phyloP scores from a whole-genome alignment of 192 early-diverging fungal genomes.

The Entomortierella lignicola region DNA sequence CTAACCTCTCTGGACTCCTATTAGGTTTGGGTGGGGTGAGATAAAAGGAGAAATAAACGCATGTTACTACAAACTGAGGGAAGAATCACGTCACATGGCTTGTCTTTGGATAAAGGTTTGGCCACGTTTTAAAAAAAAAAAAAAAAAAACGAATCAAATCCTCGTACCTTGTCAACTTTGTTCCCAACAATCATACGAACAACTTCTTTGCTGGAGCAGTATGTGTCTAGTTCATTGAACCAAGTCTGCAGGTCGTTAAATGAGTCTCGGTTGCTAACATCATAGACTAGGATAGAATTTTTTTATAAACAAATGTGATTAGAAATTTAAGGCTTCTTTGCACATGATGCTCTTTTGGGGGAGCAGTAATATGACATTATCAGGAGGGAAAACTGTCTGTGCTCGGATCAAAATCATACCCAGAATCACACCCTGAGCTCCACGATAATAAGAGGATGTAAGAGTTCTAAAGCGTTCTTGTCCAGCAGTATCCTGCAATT shows the following conservation, averaged over 20 bases:
- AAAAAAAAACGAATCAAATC: not conserved
- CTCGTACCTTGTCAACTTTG: slow-evolving; percentile 92
- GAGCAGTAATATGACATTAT: too few relatives aligned
- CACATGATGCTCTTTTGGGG: not conserved
- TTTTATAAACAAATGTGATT: not conserved
- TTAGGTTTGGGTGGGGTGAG: not conserved
- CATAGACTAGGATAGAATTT: slow-evolving; percentile 79
- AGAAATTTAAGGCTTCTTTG: not conserved
- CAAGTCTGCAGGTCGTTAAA: slow-evolving; percentile 95
- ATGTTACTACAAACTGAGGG: not conserved
- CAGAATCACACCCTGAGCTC: slow-evolving; percentile 97
- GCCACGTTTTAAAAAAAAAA: not conserved
- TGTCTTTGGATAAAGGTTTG: not conserved
- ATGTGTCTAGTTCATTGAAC: slow-evolving; percentile 96
- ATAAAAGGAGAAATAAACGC: not conserved
- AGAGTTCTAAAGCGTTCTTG: slow-evolving; percentile 98
- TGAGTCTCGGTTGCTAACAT: slow-evolving; percentile 92
- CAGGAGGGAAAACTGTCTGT: not conserved
- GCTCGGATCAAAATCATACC: slow-evolving; percentile 60
- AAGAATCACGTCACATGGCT: slow-evolving; percentile 14
- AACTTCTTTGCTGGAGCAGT: slow-evolving; percentile 86
- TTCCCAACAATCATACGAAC: slow-evolving; percentile 99
- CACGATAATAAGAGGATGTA: slow-evolving; percentile 97
- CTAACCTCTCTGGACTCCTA: slow-evolving; percentile 79
- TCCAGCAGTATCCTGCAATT: slow-evolving; percentile 93